Base-by-base conservation (phyloP, 495 filamentous ascomycete genomes). In the Staphylotrichum longicolle region DNA sequence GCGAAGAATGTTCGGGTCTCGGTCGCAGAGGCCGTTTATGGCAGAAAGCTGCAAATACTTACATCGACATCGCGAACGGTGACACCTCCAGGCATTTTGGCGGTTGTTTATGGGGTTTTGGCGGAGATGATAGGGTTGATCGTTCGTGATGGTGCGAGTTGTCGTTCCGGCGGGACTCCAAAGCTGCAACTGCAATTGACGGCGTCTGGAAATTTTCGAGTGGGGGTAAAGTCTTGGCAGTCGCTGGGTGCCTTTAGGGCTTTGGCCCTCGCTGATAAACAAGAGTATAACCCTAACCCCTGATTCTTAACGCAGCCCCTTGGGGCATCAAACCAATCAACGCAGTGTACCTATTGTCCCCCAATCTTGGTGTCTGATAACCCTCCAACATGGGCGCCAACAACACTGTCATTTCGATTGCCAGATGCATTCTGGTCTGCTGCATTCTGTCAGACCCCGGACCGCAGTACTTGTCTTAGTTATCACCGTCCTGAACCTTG, bases 21-120 rank as follows among this genome's bases (percentile, higher is more conserved):
- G 70, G 66, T 69, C 61, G 58, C 63, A 56, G 62, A 69, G 62
- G 63, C 51, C 41, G 37, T 48, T 60, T 20, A 65, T 60, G 69
- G 65, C 65, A 66, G 46, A 64, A 62, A 66, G 42, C 60, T 68
- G 67, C 64, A 58, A 63, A 61, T 73, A 86, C 88, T 82, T 86
- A 91, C 90, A 83, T 93, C 90, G 76, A 93, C 90, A 84, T 93
- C 90, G 78, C 90, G 90, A 79, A 93, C 90, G 72, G 83, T 86
- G 78, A 90, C 85, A 81, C 90, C 78, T 72, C 78, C 90, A 80
- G 88, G 83, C 90, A 93, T 93, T 74, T 81, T 91, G 79, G 82
- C 84, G 82, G 82, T 82, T 76, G 77, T 65, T 58, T 48, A 20
- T 58, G 54, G 55, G 63, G 35, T 37, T 35, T 66, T 45, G 54